A percentile compares a stretch with the other conserved stretches of the same genome.
Evolutionary conservation across 1,139 yeast genomes (phyloP).

Genomic region (Debaryomyces sp.): DNA sequence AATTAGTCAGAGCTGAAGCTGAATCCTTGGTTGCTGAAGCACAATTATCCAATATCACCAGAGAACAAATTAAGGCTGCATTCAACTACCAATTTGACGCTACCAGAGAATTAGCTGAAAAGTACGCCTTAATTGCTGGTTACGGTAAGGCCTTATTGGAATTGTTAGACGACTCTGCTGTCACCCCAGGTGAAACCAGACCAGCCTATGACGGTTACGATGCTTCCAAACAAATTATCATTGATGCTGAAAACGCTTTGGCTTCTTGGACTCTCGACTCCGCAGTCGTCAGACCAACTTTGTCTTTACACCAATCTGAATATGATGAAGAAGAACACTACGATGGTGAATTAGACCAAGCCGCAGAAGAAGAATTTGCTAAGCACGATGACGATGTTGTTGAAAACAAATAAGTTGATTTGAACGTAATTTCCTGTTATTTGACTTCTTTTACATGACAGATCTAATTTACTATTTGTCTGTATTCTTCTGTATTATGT

Average conservation of each 20-base stretch:
- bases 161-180: constrained; percentile 93
- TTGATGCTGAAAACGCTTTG: constrained; percentile 95
- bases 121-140: constrained; percentile 94
- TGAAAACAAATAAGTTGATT: constrained; percentile 3
- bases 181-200: constrained; percentile 99
- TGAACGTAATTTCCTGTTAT: background rate
- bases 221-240: constrained; percentile 95
- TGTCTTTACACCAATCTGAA: constrained; percentile 81
- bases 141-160: constrained; percentile 97
- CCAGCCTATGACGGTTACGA: constrained; percentile 98
- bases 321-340: constrained; percentile 67
- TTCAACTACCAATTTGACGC: constrained; percentile 97
- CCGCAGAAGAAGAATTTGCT: constrained; percentile 46
- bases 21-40: constrained; percentile 99
- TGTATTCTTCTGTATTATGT: constrained; percentile 8
- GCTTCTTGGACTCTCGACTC: constrained; percentile 96
- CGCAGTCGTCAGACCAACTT: constrained; percentile 93
- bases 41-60: constrained; percentile 94
- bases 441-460: constrained; percentile 4
- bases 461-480: constrained; percentile 6
- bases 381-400: constrained; percentile 37
- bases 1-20: constrained; percentile 98
- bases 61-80: constrained; percentile 97
- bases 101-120: constrained; percentile 94
- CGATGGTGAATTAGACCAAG: constrained; percentile 55